phyloP scores from a whole-genome alignment of 176 grass and related monocot genomes.

The Bolboschoenus planiculmis region DNA sequence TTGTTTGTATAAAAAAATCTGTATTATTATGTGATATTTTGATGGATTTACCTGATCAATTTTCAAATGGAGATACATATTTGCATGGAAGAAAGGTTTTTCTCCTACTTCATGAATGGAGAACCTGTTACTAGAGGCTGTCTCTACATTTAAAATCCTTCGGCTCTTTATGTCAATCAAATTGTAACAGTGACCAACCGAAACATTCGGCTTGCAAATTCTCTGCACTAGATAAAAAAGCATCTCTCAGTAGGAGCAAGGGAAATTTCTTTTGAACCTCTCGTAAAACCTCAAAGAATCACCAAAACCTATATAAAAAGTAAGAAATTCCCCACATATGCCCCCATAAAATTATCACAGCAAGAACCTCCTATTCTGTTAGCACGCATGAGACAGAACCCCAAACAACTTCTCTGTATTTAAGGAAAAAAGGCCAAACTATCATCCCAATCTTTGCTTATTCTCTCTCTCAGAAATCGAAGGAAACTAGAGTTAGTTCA shows the following conservation, averaged over 20 bases:
- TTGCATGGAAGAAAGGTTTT: conserved; percentile 70
- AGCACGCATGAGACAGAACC: no score
- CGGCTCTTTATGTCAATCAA: conserved; percentile 51
- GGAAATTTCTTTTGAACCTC: neutral
- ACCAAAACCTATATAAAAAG: neutral
- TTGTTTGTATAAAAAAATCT: neutral
- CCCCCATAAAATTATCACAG: neutral
- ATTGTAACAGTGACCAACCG: conserved; percentile 81
- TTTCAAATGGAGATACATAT: conserved; percentile 72
- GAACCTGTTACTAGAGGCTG: conserved; percentile 43
- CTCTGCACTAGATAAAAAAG: conserved; percentile 17
- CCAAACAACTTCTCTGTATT: neutral
- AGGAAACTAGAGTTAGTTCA: neutral
- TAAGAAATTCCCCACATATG: neutral
- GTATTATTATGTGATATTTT: neutral
- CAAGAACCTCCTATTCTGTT: neutral
- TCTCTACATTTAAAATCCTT: conserved; percentile 74
- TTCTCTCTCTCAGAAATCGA: neutral
- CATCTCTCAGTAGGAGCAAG: neutral
- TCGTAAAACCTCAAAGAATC: neutral
- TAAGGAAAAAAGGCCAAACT: neutral
- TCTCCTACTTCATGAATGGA: conserved; percentile 41
- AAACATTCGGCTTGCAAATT: conserved; percentile 40
- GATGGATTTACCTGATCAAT: conserved; percentile 49
- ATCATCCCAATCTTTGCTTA: neutral